phyloP scores from a whole-genome alignment of 768 basidiomycete genomes.

The Suillus spraguei region DNA sequence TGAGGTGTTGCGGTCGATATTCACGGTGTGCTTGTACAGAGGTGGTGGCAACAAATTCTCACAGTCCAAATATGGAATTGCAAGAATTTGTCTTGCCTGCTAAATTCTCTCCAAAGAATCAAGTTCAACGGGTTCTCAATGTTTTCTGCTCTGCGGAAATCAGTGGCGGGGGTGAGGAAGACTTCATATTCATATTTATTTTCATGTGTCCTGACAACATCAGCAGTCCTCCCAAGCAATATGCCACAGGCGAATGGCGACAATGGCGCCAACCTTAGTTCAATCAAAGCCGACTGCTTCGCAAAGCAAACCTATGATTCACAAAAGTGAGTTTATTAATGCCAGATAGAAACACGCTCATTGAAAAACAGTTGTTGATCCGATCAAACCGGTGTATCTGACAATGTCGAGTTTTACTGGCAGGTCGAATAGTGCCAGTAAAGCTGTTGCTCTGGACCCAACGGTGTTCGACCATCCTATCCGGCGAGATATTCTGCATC shows the following conservation, averaged over 20 bases:
- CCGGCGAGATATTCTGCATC: constrained; percentile 90
- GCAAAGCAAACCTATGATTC: constrained; percentile 7
- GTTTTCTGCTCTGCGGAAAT: constrained; percentile 22
- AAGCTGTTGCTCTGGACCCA: constrained; percentile 68
- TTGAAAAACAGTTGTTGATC: constrained; percentile 36
- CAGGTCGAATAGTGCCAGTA: constrained; percentile 42
- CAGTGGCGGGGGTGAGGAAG: constrained; percentile 18
- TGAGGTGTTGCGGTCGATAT: constrained; percentile 27
- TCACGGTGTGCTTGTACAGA: constrained; percentile 9
- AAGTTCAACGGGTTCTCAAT: constrained; percentile 16
- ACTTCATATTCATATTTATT: background rate
- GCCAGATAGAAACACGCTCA: constrained; percentile 16
- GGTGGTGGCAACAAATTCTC: constrained; percentile 21
- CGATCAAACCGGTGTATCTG: constrained; percentile 55
- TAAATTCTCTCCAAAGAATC: background rate
- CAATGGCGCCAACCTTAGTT: constrained; percentile 11
- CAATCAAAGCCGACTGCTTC: constrained; percentile 10
- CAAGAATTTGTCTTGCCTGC: no score
- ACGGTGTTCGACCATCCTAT: constrained; percentile 89
- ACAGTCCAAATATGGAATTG: constrained; percentile 27
- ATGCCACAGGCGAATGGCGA: constrained; percentile 17
- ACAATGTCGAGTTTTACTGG: constrained; percentile 58
- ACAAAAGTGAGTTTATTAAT: constrained; percentile 21
- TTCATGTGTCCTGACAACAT: background rate
- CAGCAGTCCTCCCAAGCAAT: constrained; percentile 7